Evolutionary conservation across 202 grass and related monocot species (phyloP), one percentile per base, ranked within the genome.

Genomic region (Carex sylvatica): DNA sequence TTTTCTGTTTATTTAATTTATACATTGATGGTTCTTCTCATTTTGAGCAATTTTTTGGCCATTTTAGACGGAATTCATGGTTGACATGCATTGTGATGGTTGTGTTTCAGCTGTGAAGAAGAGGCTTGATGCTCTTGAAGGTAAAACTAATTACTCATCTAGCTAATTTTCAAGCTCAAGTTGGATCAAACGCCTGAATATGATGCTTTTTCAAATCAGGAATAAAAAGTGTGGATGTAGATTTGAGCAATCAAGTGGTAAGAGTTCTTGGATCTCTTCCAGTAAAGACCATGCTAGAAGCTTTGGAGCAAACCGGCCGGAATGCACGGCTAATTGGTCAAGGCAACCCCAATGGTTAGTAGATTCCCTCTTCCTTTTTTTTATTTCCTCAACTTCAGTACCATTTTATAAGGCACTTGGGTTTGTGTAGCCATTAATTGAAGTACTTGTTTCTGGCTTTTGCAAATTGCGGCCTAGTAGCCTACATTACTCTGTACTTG

Each of bases 81-180:
- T 98, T 84, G 89, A 98, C 59, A 98, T 98, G 96, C 94, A 92
- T 89, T 95, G 96, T 69, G 92, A 98, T 52, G 96, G 88, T 52
- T 98, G 96, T 58, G 92, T 93, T 51, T 92, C 91, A 58, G 75
- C 92, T 68, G 92, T 90, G 80, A 95, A 83, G 79, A 90, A 87
- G 38, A 93, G 83, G 58, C 89, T 98, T 35, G 78, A 90, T 81
- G 87, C 83, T 28, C 85, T 98, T 79, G 86, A 93, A 89, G 96
- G 96, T 99, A 86, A 9, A 4, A 33, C 11, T 23, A 42, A 54
- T 71, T 85, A 23, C 59, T 85, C 36, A 20, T 59, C 35, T 24
- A 20, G 84, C 15, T 23, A 69, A 72, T 13, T 80, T 13, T 70
- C 38, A 84, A 68, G 14, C 26, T 83, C 78, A 84, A 77, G 4